Conservation (phyloP, 345 rosid genomes). For the Angophora floribunda region DNA sequence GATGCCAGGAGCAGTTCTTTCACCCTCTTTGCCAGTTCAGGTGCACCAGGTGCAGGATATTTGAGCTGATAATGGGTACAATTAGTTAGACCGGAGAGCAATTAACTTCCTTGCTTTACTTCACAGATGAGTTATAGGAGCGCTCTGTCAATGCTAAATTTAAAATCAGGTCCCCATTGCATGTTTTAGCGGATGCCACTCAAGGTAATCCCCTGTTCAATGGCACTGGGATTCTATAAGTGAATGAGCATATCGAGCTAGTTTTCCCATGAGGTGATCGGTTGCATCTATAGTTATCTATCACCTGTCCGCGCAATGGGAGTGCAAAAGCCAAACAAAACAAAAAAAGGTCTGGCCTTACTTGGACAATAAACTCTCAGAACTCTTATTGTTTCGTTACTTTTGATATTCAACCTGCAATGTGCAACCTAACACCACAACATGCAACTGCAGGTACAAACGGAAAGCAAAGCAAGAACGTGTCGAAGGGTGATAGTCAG, state of each 20-base stretch:
- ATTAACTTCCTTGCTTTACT: not conserved
- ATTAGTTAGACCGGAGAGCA: not conserved
- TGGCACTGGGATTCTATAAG: not conserved
- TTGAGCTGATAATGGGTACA: conserved; percentile 33
- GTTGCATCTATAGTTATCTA: not conserved
- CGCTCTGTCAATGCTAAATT: not conserved
- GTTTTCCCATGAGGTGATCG: not conserved
- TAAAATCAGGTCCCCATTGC: not conserved
- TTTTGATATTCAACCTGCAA: not conserved
- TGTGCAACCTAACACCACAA: not conserved
- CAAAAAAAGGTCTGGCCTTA: not conserved
- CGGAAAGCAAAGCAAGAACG: not conserved
- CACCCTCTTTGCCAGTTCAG: conserved; percentile 65
- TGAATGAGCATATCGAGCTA: not conserved
- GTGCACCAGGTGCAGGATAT: conserved; percentile 91
- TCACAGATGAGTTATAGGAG: not conserved
- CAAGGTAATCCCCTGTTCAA: not conserved
- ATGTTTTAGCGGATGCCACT: not conserved
- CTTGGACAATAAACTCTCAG: not conserved
- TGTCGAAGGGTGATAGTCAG: not conserved
- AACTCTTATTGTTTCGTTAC: not conserved
- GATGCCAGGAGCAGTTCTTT: conserved; percentile 52
- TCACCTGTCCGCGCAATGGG: not conserved
- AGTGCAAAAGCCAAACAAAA: not conserved
- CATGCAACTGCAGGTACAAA: not conserved